phyloP scores from a whole-genome alignment of 257 asterid genomes.

The Przewalskia tangutica region DNA sequence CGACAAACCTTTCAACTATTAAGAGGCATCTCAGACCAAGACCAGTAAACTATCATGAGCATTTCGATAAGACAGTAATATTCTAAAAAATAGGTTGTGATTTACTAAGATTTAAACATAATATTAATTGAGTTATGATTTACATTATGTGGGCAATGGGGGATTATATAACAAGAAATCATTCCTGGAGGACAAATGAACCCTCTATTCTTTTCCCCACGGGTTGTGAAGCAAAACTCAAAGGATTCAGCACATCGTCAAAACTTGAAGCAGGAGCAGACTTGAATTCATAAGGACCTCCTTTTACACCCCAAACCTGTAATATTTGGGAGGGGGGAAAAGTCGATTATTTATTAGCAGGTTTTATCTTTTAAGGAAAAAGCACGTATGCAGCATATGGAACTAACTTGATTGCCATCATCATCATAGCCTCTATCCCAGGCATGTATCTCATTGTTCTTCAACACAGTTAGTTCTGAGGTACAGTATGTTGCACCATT shows the following conservation, averaged over 20 bases:
- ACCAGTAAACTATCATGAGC: neutral
- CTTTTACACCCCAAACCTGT: conserved; percentile 95
- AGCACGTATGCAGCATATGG: neutral
- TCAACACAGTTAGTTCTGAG: conserved; percentile 52
- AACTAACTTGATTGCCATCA: conserved; percentile 70
- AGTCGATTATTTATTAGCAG: too few relatives aligned
- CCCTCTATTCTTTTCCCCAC: conserved; percentile 46
- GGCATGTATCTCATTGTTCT: conserved; percentile 77
- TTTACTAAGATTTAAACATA: neutral
- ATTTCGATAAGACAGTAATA: neutral
- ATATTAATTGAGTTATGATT: neutral
- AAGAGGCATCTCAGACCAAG: neutral
- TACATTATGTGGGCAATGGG: conserved; percentile 15
- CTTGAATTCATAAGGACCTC: conserved; percentile 83
- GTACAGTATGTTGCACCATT: conserved; percentile 33
- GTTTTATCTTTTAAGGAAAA: neutral
- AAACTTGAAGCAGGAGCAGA: conserved; percentile 73
- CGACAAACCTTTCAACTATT: neutral
- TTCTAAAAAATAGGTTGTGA: neutral
- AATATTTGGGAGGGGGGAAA: neutral
- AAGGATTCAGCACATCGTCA: conserved; percentile 42
- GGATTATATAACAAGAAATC: conserved; percentile 10
- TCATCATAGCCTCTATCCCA: conserved; percentile 91
- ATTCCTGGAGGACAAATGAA: conserved; percentile 67
- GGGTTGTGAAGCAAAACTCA: conserved; percentile 41